phyloP scores from a whole-genome alignment of 192 early-diverging fungal species.

The Allomyces macrogynus region DNA sequence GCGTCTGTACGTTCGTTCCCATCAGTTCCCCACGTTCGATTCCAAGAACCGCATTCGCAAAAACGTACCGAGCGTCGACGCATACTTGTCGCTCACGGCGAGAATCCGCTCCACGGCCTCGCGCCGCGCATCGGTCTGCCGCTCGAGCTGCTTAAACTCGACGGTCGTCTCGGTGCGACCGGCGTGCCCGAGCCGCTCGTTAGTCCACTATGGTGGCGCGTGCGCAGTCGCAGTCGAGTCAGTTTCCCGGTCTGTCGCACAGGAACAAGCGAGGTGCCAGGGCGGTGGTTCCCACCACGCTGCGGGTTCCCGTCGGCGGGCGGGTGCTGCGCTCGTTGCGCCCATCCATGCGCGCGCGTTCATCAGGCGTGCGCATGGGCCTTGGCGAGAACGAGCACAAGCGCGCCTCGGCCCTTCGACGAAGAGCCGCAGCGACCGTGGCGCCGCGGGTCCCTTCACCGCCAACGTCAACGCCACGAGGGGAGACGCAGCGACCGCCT shows the following conservation, averaged over 20 bases:
- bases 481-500: neutral
- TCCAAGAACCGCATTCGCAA: too few species aligned
- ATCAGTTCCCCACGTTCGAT: too few species aligned
- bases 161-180: conserved; percentile 52
- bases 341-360: conserved; percentile 1
- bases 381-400: neutral
- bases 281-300: too few species aligned
- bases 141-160: conserved; percentile 59
- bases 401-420: neutral
- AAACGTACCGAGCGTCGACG: conserved; percentile 17
- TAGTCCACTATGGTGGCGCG: conserved; percentile 29
- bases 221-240: too few species aligned
- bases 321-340: too few species aligned
- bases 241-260: too few species aligned
- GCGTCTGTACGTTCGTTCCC: conserved; percentile 22
- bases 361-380: neutral
- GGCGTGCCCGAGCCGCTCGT: conserved; percentile 52
- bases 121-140: conserved; percentile 44
- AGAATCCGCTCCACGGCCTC: conserved; percentile 42
- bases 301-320: too few species aligned
- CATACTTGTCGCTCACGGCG: conserved; percentile 24
- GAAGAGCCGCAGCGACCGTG: conserved; percentile 1
- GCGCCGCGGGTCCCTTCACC: neutral
- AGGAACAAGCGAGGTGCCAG: too few species aligned
- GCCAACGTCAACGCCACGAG: neutral